Conservation (phyloP, 805 yeast species). For the Metschnikowia corniflorae region DNA sequence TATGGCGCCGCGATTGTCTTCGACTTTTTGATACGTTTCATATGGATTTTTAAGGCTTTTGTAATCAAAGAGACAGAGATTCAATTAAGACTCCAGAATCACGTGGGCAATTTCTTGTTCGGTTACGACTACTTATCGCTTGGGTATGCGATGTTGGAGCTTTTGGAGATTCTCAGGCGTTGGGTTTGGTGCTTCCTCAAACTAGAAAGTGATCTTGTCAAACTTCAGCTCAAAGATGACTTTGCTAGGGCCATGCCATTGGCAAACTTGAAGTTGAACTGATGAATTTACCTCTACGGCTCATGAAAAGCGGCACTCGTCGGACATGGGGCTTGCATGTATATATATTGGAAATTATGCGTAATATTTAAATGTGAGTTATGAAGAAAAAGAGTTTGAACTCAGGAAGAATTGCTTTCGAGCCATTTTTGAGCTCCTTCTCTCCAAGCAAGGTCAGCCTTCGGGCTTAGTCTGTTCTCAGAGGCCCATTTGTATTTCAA, state of each 20-base stretch:
- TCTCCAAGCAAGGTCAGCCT: conserved; percentile 48
- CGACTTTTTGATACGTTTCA: conserved; percentile 66
- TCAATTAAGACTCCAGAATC: conserved; percentile 14
- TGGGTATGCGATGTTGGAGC: conserved; percentile 66
- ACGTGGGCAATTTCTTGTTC: conserved; percentile 26
- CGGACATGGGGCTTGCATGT: no score
- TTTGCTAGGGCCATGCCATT: conserved; percentile 16
- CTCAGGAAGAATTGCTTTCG: conserved; percentile 19
- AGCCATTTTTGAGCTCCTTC: conserved; percentile 44
- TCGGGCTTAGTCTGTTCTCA: conserved; percentile 43
- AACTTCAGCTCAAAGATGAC: conserved; percentile 22
- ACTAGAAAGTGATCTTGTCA: conserved; percentile 69
- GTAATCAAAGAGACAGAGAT: conserved; percentile 29
- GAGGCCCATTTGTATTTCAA: conserved; percentile 39
- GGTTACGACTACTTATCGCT: conserved; percentile 40
- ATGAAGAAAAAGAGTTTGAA: background rate
- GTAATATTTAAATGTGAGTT: conserved; percentile 1
- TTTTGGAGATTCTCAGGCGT: conserved; percentile 75
- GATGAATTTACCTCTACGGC: no score
- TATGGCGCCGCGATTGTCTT: conserved; percentile 56
- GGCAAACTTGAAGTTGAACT: conserved; percentile 10
- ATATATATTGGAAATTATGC: conserved; percentile 6
- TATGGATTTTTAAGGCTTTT: conserved; percentile 66
- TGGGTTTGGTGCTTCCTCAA: conserved; percentile 88
- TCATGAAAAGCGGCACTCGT: no score